These are phyloP conservation scores for Xerocomellus dryophilus DNA, from an alignment of 768 basidiomycete species.

Conservation along the genomic window DNA sequence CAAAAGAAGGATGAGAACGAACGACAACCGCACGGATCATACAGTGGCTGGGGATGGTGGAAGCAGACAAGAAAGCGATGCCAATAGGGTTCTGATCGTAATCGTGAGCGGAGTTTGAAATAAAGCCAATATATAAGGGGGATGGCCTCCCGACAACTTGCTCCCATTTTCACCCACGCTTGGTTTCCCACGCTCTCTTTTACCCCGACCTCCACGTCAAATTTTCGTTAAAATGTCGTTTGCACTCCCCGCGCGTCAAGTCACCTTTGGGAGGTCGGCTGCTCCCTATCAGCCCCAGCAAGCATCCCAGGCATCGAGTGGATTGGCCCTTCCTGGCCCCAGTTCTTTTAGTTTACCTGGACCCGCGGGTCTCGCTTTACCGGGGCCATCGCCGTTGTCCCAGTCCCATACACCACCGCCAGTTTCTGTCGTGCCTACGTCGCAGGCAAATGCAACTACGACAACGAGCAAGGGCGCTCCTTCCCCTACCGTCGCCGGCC, in stretches of 20 bases:
- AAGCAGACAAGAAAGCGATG: conserved; percentile 22
- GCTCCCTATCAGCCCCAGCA: conserved; percentile 43
- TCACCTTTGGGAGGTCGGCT: conserved; percentile 70
- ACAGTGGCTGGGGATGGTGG: conserved; percentile 17
- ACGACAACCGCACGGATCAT: conserved; percentile 13
- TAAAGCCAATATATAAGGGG: conserved; percentile 27
- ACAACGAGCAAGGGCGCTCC: conserved; percentile 30
- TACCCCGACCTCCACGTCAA: conserved; percentile 19
- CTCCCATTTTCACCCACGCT: conserved; percentile 25
- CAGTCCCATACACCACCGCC: conserved; percentile 37
- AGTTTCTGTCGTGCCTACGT: conserved; percentile 1
- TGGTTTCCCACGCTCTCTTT: conserved; percentile 28
- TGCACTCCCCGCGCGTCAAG: conserved; percentile 73
- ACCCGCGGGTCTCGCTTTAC: conserved; percentile 45
- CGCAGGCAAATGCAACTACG: conserved; percentile 32
- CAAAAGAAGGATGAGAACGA: not conserved
- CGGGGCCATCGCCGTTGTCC: conserved; percentile 57
- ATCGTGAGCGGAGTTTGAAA: conserved; percentile 33
- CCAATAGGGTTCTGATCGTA: conserved; percentile 11
- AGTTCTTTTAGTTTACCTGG: conserved; percentile 45
- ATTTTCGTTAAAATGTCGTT: conserved; percentile 44
- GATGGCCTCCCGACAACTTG: conserved; percentile 11
- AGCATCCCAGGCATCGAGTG: conserved; percentile 41
- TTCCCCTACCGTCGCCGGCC: conserved; percentile 50
- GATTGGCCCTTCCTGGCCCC: conserved; percentile 53